These are phyloP conservation scores for Leptomonas seymouri DNA, from an alignment of 208 protist species.

Conservation along the genomic window DNA sequence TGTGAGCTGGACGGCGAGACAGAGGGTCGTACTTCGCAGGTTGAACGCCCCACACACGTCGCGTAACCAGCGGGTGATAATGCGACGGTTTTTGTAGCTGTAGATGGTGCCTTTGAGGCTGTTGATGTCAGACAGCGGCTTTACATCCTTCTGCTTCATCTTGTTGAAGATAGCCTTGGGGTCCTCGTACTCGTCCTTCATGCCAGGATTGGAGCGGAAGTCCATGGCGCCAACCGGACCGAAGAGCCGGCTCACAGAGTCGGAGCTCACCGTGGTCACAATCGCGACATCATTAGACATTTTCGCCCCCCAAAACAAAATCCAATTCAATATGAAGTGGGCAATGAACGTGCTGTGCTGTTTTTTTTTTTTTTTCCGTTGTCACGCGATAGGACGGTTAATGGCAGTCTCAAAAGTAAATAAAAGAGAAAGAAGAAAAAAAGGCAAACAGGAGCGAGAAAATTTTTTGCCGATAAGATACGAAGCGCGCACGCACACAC, in stretches of 20 bases:
- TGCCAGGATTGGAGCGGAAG: conserved; percentile 73
- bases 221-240: conserved; percentile 66
- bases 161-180: conserved; percentile 62
- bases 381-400: too few species aligned
- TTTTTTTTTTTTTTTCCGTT: too few species aligned
- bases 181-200: conserved; percentile 54
- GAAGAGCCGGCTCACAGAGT: conserved; percentile 70
- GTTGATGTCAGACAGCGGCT: conserved; percentile 67
- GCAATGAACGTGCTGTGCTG: too few species aligned
- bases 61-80: conserved; percentile 82
- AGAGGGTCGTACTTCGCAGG: conserved; percentile 82
- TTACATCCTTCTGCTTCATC: conserved; percentile 72
- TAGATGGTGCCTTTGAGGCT: conserved; percentile 81
- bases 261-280: conserved; percentile 71
- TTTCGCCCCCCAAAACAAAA: neutral
- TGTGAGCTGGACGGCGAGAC: conserved; percentile 80
- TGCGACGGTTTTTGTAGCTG: conserved; percentile 82
- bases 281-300: conserved; percentile 36
- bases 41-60: conserved; percentile 80
- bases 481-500: too few species aligned
- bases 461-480: too few species aligned
- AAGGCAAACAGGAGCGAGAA: too few species aligned
- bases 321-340: too few species aligned
- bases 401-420: too few species aligned
- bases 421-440: too few species aligned